phyloP scores from a whole-genome alignment of 768 basidiomycete species.

The Serendipita sp. region DNA sequence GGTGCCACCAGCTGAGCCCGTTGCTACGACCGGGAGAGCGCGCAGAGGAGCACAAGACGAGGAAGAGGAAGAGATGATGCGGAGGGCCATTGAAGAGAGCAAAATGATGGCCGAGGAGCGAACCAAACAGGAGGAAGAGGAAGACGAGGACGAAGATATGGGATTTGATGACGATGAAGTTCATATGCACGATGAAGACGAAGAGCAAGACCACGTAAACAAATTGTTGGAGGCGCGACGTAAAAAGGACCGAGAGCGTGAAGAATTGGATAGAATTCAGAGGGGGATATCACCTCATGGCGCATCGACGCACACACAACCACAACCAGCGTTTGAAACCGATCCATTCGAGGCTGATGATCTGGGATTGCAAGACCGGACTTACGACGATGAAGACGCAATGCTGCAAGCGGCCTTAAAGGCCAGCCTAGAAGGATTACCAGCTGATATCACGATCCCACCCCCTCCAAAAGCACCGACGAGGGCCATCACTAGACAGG shows the following conservation, averaged over 20 bases:
- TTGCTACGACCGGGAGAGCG: background rate
- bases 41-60: conserved; percentile 20
- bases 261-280: conserved; percentile 11
- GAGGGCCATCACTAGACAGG: background rate
- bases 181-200: conserved; percentile 7
- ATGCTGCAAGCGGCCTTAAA: conserved; percentile 75
- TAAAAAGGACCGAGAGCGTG: background rate
- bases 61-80: conserved; percentile 41
- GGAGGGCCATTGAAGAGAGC: conserved; percentile 46
- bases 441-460: conserved; percentile 31
- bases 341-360: conserved; percentile 7
- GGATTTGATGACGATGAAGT: conserved; percentile 6
- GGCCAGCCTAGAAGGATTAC: conserved; percentile 58
- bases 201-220: conserved; percentile 12
- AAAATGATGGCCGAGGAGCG: conserved; percentile 18
- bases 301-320: background rate
- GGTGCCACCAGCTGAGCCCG: background rate
- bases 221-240: conserved; percentile 1
- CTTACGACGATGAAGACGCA: conserved; percentile 76
- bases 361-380: conserved; percentile 19
- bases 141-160: conserved; percentile 11
- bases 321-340: background rate
- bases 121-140: background rate
- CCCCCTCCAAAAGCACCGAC: conserved; percentile 15
- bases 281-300: background rate